A percentile compares a stretch with the other conserved stretches of the same genome.
Evolutionary conservation across 2,329 filamentous ascomycete species (phyloP).

Genomic region (Aspergillus flavus): DNA sequence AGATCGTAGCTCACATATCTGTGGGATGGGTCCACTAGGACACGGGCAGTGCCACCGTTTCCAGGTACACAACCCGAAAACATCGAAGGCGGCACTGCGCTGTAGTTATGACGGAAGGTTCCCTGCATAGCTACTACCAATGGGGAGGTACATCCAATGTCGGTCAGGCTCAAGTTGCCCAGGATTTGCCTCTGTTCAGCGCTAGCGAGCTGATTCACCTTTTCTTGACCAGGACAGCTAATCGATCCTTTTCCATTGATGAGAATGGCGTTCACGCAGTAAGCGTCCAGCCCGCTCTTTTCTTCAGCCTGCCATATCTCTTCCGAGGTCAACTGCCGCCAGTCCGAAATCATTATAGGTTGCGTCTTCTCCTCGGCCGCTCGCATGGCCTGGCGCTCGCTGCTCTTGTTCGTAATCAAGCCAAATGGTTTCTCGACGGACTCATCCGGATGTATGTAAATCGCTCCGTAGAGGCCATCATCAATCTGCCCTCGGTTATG

Average conservation of each 20-base stretch:
- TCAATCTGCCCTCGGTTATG: constrained; percentile 58
- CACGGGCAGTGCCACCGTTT: constrained; percentile 46
- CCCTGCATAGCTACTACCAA: constrained; percentile 18
- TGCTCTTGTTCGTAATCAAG: constrained; percentile 46
- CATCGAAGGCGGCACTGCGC: constrained; percentile 28
- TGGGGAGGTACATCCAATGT: constrained; percentile 26
- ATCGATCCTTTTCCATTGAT: constrained; percentile 63
- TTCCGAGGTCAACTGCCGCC: constrained; percentile 55
- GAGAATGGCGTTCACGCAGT: constrained; percentile 61
- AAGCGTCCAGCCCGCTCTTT: constrained; percentile 40
- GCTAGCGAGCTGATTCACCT: constrained; percentile 44
- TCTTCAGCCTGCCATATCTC: constrained; percentile 37
- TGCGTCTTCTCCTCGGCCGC: constrained; percentile 50
- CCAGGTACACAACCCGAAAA: constrained; percentile 49
- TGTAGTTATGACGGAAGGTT: constrained; percentile 20
- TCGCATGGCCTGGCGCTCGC: constrained; percentile 47
- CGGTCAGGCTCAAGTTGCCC: constrained; percentile 20
- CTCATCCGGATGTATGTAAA: constrained; percentile 49
- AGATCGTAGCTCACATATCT: constrained; percentile 57
- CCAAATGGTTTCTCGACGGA: constrained; percentile 50
- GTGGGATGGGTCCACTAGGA: constrained; percentile 40
- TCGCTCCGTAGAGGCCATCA: constrained; percentile 61
- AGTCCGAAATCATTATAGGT: constrained; percentile 58
- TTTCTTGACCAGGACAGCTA: constrained; percentile 50
- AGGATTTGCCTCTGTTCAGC: constrained; percentile 12